Conservation (phyloP, 2,329 filamentous ascomycete genomes). For the Aspergillus brasiliensis region DNA sequence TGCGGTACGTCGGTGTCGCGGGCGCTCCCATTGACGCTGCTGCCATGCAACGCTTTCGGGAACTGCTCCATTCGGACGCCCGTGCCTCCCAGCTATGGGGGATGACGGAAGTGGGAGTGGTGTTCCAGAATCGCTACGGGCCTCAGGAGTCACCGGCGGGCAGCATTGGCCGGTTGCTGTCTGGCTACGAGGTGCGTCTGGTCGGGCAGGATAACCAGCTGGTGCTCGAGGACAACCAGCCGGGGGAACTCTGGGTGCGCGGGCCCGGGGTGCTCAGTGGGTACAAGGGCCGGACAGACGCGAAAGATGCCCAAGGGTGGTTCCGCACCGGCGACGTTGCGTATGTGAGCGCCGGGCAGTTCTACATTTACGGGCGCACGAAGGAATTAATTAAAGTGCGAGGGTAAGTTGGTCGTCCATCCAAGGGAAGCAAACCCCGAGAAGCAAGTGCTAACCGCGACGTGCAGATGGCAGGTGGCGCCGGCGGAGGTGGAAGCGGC, state of each 20-base stretch:
- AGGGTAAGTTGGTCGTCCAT: constrained; percentile 35
- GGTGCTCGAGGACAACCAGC: constrained; percentile 31
- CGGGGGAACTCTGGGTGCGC: constrained; percentile 48
- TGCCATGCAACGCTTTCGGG: constrained; percentile 44
- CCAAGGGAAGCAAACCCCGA: too few relatives aligned
- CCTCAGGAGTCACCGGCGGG: constrained; percentile 44
- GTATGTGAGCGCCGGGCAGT: constrained; percentile 37
- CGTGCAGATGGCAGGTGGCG: constrained; percentile 49
- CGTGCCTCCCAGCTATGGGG: constrained; percentile 55
- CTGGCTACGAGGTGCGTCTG: constrained; percentile 44
- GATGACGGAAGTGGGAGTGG: constrained; percentile 57
- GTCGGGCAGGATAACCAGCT: constrained; percentile 35
- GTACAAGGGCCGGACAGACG: constrained; percentile 41
- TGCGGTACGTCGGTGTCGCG: constrained; percentile 51
- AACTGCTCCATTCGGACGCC: constrained; percentile 44
- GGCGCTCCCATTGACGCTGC: constrained; percentile 52
- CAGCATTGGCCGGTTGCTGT: constrained; percentile 51
- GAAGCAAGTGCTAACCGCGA: not conserved
- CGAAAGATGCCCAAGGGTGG: constrained; percentile 43
- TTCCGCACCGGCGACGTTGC: constrained; percentile 50
- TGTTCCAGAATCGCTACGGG: constrained; percentile 43
- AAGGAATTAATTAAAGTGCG: constrained; percentile 53
- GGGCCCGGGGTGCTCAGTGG: constrained; percentile 38
- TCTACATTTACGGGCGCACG: constrained; percentile 45
- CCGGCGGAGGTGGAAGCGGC: constrained; percentile 52